Evolutionary conservation across 1,139 yeast species (phyloP), one percentile per base, ranked within the genome.

Genomic region (Protomyces macrosporus): DNA sequence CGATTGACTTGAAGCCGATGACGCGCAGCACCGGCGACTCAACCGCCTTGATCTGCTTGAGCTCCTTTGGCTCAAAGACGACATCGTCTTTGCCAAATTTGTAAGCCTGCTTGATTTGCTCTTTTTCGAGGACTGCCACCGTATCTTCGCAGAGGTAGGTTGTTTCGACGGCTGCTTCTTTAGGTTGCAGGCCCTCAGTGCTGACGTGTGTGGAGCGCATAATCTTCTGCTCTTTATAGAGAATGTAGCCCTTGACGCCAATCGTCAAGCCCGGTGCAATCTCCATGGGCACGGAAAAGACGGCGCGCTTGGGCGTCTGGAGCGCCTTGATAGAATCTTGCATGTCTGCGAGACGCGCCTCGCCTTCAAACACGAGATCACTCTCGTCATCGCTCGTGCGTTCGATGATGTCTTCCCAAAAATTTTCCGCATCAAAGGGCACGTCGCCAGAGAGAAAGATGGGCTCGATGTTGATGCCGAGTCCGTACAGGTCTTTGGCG

Each of bases 211-310:
- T 77, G 6, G 78, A 73, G 60, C 79, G 76, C 36, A 79, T 76
- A 0, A 82, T 72, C 55, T 77, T 79, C 66, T 85, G 87, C 63
- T 82, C 83, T 14, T 80, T 77, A 68, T 81, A 82, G n/a, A 88
- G 77, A 0, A 87, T 76, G 70, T 85, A 88, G 0, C 96, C 97
- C 69, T 82, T 83, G 0, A 90, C 78, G 0, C 90, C 86, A 59
- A 93, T 81, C 0, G 81, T 79, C 14, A 90, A 68, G 0, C 77
- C 75, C 1, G 84, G 83, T 3, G 78, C 76, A 3, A 85, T 71
- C 5, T 79, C 78, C 53, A 85, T 67, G n/a, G 84, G 82, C 68
- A 89, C 83, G 10, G 83, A 79, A 70, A 88, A 87, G 55, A 81
- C 81, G 2, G 85, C 80, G 59, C 96, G 76, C 65, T 82, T 82